Evolutionary conservation across 208 protist species (phyloP).

Genomic region (Borovskyia barvae): DNA sequence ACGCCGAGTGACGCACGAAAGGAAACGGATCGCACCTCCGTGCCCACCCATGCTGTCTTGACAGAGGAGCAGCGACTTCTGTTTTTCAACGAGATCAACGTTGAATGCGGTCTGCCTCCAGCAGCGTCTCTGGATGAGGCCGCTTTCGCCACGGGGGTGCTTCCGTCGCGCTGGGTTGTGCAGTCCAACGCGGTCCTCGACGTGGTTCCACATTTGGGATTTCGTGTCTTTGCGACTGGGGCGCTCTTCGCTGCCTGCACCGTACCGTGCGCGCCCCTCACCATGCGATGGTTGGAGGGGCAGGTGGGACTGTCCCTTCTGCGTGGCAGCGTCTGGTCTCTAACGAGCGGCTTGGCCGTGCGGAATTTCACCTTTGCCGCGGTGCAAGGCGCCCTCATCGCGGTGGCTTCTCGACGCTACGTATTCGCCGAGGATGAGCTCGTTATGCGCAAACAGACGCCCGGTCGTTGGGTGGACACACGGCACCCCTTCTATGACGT

Average conservation of each 20-base stretch:
- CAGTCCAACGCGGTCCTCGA: constrained; percentile 50
- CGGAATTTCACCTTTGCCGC: constrained; percentile 40
- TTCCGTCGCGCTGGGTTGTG: constrained; percentile 54
- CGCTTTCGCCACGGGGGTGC: constrained; percentile 4
- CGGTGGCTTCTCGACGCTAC: constrained; percentile 1
- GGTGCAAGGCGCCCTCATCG: constrained; percentile 31
- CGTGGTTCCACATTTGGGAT: constrained; percentile 33
- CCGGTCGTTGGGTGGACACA: constrained; percentile 38
- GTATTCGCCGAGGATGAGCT: neutral
- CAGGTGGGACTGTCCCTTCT: constrained; percentile 66
- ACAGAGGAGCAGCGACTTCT: constrained; percentile 24
- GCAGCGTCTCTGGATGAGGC: constrained; percentile 23
- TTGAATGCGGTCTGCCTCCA: constrained; percentile 7
- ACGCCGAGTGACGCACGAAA: neutral
- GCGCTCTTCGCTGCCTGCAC: constrained; percentile 56
- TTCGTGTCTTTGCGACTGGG: constrained; percentile 43
- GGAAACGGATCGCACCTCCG: neutral
- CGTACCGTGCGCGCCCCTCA: constrained; percentile 55
- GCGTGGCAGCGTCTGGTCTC: constrained; percentile 79
- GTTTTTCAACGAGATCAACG: constrained; percentile 40
- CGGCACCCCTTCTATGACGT: constrained; percentile 80
- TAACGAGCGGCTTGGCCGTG: constrained; percentile 47
- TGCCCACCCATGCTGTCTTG: constrained; percentile 3
- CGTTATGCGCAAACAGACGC: neutral
- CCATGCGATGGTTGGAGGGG: constrained; percentile 61